Evolutionary conservation across 768 basidiomycete species (phyloP).

Genomic region (Galerina sulciceps): DNA sequence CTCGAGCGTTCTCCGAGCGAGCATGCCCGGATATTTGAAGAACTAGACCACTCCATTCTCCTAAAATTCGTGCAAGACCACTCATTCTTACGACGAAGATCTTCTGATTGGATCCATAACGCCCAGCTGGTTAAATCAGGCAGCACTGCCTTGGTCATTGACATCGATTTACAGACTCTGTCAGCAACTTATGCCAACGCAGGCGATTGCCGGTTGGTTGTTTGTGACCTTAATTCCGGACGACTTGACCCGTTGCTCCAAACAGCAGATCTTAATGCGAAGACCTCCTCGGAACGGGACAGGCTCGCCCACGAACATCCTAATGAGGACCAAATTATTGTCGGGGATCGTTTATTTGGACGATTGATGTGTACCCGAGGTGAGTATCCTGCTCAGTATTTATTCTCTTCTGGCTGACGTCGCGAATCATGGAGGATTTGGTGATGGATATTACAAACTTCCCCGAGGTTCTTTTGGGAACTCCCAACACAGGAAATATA

Average conservation of each 20-base stretch:
- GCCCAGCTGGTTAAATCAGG: constrained; percentile 39
- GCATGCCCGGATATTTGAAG: constrained; percentile 30
- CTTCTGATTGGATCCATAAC: constrained; percentile 31
- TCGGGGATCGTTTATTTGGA: constrained; percentile 39
- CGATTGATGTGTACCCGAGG: constrained; percentile 43
- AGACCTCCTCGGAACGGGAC: constrained; percentile 32
- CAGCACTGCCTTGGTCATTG: constrained; percentile 38
- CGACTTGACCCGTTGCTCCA: constrained; percentile 16
- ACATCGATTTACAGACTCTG: constrained; percentile 29
- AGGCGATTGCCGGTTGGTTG: constrained; percentile 36
- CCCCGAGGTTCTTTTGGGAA: constrained; percentile 32
- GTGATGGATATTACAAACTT: constrained; percentile 43
- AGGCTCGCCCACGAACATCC: constrained; percentile 37
- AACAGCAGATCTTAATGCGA: constrained; percentile 40
- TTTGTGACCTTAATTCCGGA: constrained; percentile 14
- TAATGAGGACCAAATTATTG: constrained; percentile 34
- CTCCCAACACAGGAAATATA: constrained; percentile 34
- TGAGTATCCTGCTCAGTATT: constrained; percentile 9
- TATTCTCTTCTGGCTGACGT: background rate
- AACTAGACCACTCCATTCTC: constrained; percentile 32
- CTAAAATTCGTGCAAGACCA: constrained; percentile 34
- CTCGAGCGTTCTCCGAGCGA: constrained; percentile 27
- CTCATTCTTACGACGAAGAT: constrained; percentile 32
- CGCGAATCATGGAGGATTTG: constrained; percentile 31
- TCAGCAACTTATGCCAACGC: constrained; percentile 34